Evolutionary conservation across 805 yeast species (phyloP).

Genomic region (Cyberlindnera veronae): DNA sequence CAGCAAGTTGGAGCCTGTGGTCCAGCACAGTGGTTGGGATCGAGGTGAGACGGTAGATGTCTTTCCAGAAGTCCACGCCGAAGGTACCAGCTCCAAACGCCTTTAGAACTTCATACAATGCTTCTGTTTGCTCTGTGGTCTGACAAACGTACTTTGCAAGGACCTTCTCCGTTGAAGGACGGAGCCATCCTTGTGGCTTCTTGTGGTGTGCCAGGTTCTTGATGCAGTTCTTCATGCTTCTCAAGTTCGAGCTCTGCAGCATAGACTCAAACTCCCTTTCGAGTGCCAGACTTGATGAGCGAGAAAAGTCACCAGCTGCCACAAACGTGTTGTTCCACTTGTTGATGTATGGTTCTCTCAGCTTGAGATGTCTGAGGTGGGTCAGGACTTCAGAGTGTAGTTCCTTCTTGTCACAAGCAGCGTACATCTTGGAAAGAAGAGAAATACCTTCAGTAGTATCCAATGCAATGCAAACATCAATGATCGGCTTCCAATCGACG

Average conservation of each 20-base stretch:
- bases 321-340: slow-evolving; percentile 18
- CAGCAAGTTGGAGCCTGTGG: neutral
- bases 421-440: slow-evolving; percentile 12
- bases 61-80: slow-evolving; percentile 15
- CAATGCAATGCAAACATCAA: slow-evolving; percentile 11
- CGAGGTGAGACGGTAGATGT: slow-evolving; percentile 10
- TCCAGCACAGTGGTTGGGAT: slow-evolving; percentile 11
- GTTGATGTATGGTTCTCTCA: slow-evolving; percentile 12
- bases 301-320: slow-evolving; percentile 17
- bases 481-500: slow-evolving; percentile 17
- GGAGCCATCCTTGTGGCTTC: slow-evolving; percentile 14
- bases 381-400: slow-evolving; percentile 10
- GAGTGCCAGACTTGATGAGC: slow-evolving; percentile 13
- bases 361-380: slow-evolving; percentile 8
- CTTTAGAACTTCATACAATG: slow-evolving; percentile 1
- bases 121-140: slow-evolving; percentile 1
- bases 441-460: slow-evolving; percentile 6
- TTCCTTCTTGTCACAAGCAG: neutral
- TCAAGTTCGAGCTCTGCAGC: slow-evolving; percentile 10
- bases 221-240: slow-evolving; percentile 17
- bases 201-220: slow-evolving; percentile 6
- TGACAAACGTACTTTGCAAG: slow-evolving; percentile 14
- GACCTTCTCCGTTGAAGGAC: slow-evolving; percentile 10
- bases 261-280: slow-evolving; percentile 17
- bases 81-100: slow-evolving; percentile 4